A percentile compares a stretch with the other conserved stretches of the same genome.
Conservation (phyloP, 2,329 filamentous ascomycete species). For the Zarea fungicola region DNA sequence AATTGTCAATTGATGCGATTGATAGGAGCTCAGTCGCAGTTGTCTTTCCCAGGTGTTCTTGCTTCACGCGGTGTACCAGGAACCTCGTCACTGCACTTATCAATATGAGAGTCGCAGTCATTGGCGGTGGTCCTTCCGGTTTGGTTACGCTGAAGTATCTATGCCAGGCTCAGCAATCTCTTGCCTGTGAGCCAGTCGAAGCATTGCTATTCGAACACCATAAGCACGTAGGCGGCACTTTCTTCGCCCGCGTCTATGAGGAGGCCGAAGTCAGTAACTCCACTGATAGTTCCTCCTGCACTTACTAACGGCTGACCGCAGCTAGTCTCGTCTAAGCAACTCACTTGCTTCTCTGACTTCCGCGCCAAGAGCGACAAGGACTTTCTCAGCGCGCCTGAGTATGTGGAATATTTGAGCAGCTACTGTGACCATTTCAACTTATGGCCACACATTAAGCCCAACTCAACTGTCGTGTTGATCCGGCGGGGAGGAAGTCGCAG, state of each 20-base stretch:
- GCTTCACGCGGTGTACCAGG: no score
- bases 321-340: conserved; percentile 41
- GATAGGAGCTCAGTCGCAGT: no score
- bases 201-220: conserved; percentile 37
- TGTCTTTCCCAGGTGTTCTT: no score
- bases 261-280: conserved; percentile 30
- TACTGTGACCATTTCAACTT: conserved; percentile 35
- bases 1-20: no score
- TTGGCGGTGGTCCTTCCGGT: conserved; percentile 33
- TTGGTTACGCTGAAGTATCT: conserved; percentile 33
- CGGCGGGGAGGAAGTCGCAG: conserved; percentile 5
- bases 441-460: conserved; percentile 30
- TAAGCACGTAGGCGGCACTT: conserved; percentile 36
- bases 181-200: conserved; percentile 29
- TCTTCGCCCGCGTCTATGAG: conserved; percentile 37
- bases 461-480: conserved; percentile 25
- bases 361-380: conserved; percentile 32
- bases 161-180: conserved; percentile 25
- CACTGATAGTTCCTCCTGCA: no score
- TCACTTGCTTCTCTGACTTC: conserved; percentile 44
- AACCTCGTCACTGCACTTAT: no score
- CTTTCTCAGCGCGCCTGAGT: conserved; percentile 34
- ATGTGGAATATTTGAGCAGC: conserved; percentile 34
- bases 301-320: no score
- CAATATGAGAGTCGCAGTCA: conserved; percentile 28